A percentile compares a stretch with the other conserved stretches of the same genome.
Conservation (phyloP, 331 rosid genomes). For the Erythrophleum ivorense region DNA sequence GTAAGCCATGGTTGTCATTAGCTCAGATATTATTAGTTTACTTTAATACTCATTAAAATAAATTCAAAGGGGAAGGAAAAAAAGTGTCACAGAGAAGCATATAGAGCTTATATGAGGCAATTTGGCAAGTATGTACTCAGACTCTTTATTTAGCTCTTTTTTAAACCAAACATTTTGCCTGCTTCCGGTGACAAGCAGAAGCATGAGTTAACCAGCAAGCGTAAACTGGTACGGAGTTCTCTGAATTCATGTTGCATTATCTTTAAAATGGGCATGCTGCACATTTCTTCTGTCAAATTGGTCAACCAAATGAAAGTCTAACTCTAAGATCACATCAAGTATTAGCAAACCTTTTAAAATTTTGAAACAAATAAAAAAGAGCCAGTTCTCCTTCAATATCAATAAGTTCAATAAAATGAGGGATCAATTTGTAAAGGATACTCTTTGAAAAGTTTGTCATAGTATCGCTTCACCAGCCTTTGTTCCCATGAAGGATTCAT, state of each 20-base stretch:
- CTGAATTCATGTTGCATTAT: background rate
- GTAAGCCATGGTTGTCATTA: background rate
- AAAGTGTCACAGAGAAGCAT: background rate
- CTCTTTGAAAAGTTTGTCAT: conserved; percentile 95
- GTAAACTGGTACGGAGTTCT: background rate
- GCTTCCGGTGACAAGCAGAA: background rate
- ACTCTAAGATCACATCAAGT: background rate
- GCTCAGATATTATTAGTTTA: conserved; percentile 14
- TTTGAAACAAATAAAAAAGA: background rate
- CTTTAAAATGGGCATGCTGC: background rate
- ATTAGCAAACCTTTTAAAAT: background rate
- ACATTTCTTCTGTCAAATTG: background rate
- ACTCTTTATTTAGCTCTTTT: background rate
- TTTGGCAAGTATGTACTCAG: background rate
- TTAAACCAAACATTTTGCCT: background rate
- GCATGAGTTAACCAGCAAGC: background rate
- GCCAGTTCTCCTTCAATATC: conserved; percentile 6
- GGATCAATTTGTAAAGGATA: conserved; percentile 65
- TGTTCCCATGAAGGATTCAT: conserved; percentile 93
- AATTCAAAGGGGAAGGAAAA: background rate
- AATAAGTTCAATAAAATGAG: conserved; percentile 1
- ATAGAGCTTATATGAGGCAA: background rate
- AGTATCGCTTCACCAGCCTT: conserved; percentile 93
- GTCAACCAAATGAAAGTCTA: background rate
- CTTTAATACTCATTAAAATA: too few species aligned